Conservation (phyloP, 2,329 filamentous ascomycete genomes). For the Diaporthe vexans region DNA sequence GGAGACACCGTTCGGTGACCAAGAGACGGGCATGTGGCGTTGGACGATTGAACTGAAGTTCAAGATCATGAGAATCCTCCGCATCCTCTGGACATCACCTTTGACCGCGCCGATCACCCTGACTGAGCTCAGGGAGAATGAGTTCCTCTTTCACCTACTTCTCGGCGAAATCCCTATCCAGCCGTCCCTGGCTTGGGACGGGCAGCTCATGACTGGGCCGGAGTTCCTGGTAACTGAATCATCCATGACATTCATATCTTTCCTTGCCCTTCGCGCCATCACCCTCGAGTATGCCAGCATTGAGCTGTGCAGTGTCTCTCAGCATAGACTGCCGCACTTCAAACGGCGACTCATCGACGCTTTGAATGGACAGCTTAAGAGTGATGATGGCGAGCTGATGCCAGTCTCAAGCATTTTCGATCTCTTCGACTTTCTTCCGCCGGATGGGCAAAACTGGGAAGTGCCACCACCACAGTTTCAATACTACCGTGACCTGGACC, state of each 20-base stretch:
- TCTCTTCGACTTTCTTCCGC: constrained; percentile 87
- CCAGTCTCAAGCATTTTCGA: constrained; percentile 87
- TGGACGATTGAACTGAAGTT: constrained; percentile 80
- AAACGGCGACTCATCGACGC: constrained; percentile 79
- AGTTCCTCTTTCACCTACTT: constrained; percentile 84
- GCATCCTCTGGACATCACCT: constrained; percentile 85
- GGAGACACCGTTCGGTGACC: constrained; percentile 75
- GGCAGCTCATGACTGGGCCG: constrained; percentile 68
- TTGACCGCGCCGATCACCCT: constrained; percentile 83
- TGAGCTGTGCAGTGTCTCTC: constrained; percentile 84
- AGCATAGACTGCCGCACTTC: constrained; percentile 77
- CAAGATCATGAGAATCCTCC: constrained; percentile 79
- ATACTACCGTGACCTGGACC: constrained; percentile 76
- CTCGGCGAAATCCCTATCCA: constrained; percentile 79
- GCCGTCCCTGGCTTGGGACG: constrained; percentile 81
- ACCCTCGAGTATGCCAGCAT: constrained; percentile 87
- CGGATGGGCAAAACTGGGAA: constrained; percentile 63
- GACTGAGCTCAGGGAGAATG: constrained; percentile 82
- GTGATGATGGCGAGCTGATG: constrained; percentile 75
- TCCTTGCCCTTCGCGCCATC: constrained; percentile 81
- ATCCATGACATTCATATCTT: constrained; percentile 79
- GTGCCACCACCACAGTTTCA: constrained; percentile 66
- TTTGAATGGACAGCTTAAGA: constrained; percentile 81
- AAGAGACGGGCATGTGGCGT: constrained; percentile 69
- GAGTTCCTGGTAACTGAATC: constrained; percentile 79